Evolutionary conservation across 2,329 filamentous ascomycete species (phyloP), one percentile per base, ranked within the genome.

Genomic region (Trichoderma simmonsii): DNA sequence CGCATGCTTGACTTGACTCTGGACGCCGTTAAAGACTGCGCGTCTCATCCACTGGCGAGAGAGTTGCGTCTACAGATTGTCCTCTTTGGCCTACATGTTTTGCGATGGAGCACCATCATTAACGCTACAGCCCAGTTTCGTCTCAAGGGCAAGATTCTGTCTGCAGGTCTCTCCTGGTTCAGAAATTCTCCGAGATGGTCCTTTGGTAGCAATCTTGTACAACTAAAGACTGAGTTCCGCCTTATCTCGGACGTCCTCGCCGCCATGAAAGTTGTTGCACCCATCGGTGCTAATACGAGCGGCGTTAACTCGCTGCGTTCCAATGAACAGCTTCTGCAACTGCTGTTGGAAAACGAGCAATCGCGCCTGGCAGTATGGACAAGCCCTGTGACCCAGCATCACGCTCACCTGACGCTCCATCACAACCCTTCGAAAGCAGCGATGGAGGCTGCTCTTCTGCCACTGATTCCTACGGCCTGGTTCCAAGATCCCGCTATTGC

Each of bases 31-130:
- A 90, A 88, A 74, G 85, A 89, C 65, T 90, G 92, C 14, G 87
- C 89, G 12, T 88, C 89, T 5, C 96, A 99, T 79, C 95, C 96
- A 14, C 88, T 99, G 79, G 93, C 95, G 3, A 87, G 96, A 77
- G 97, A 99, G 80, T 87, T 97, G n/a, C 92, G 96, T 76, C 94
- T 99, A 78, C 93, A 96, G 75, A 89, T 97, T 69, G 84, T 98
- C 14, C 83, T 98, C 3, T 93, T 98, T 76, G 93, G 92, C 18
- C 83, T 98, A 69, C 91, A 90, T 73, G 89, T 98, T 9, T 83
- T 98, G 66, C 90, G 88, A 74, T 88, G 92, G 75, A 92, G 90
- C 78, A 93, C 90, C 5, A 90, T 90, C 56, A 86, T 91, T 28
- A 86, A 86, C n/a, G 80, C 85, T 21, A 80, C 88, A 32, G 88